These are phyloP conservation scores for Cryptococcus sp. DNA, from an alignment of 1,284 basidiomycete species.

Conservation along the genomic window DNA sequence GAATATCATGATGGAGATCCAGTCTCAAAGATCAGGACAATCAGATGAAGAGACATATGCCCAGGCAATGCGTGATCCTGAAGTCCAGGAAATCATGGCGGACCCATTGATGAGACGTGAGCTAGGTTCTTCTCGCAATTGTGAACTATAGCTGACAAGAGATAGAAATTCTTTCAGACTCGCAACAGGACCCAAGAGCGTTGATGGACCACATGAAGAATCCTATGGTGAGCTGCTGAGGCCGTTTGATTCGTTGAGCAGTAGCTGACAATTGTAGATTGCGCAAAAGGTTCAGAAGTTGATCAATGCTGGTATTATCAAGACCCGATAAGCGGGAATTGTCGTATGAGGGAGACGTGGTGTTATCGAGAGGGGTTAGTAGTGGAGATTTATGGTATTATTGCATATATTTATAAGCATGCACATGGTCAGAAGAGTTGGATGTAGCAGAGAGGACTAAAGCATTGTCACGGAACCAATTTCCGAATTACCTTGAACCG, in stretches of 20 bases:
- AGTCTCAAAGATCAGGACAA: slow-evolving; percentile 76
- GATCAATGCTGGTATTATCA: slow-evolving; percentile 67
- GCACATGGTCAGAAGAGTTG: no score
- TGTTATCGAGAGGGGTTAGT: no score
- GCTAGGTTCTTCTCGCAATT: not conserved
- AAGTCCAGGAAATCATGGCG: slow-evolving; percentile 65
- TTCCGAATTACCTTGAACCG: no score
- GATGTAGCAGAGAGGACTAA: no score
- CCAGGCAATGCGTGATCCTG: slow-evolving; percentile 55
- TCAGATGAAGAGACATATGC: slow-evolving; percentile 88
- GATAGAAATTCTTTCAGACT: slow-evolving; percentile 88
- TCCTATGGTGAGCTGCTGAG: slow-evolving; percentile 52
- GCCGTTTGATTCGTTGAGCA: not conserved
- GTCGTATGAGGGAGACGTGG: no score
- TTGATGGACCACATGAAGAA: slow-evolving; percentile 98
- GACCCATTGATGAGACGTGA: slow-evolving; percentile 29
- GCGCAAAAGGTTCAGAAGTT: slow-evolving; percentile 63
- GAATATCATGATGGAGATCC: slow-evolving; percentile 77
- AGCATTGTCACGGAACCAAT: no score
- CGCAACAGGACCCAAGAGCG: slow-evolving; percentile 81
- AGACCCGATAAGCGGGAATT: slow-evolving; percentile 14
- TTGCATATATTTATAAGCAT: no score
- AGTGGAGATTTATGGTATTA: no score
- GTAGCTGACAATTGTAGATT: slow-evolving; percentile 10
- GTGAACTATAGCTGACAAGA: not conserved